phyloP scores from a whole-genome alignment of 176 grass and related monocot species.

The Lolium multiflorum region DNA sequence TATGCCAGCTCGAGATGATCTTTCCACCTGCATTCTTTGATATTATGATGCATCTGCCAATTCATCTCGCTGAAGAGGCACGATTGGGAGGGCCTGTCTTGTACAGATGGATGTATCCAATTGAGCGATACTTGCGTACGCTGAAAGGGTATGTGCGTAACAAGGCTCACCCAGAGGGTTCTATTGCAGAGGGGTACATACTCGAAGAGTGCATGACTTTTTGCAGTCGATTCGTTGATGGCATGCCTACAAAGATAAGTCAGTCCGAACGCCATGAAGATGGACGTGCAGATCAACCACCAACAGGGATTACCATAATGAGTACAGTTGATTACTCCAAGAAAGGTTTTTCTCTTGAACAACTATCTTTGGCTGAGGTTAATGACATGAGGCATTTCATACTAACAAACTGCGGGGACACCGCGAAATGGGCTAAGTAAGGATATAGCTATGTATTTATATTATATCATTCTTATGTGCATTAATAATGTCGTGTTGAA shows the following conservation, averaged over 20 bases:
- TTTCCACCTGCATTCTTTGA: too few species aligned
- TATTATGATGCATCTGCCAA: too few species aligned
- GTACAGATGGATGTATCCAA: constrained; percentile 32
- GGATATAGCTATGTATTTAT: not conserved
- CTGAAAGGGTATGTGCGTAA: constrained; percentile 17
- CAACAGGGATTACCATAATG: not conserved
- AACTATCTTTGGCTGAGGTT: not conserved
- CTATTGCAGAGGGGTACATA: not conserved
- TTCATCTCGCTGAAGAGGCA: too few species aligned
- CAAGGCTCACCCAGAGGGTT: not conserved
- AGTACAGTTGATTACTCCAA: too few species aligned
- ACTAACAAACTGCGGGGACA: not conserved
- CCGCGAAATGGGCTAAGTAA: not conserved
- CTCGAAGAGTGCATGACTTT: not conserved
- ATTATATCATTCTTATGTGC: not conserved
- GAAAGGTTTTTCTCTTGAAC: not conserved
- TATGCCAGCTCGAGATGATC: too few species aligned
- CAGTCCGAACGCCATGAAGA: not conserved
- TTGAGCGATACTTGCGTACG: not conserved
- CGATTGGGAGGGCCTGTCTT: not conserved
- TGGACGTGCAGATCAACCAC: not conserved
- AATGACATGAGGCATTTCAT: not conserved
- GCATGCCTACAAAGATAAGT: not conserved
- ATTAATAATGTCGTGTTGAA: not conserved
- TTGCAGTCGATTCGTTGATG: not conserved